Conservation (phyloP, 73 alveolate genomes). For the Blepharisma japonicum region DNA sequence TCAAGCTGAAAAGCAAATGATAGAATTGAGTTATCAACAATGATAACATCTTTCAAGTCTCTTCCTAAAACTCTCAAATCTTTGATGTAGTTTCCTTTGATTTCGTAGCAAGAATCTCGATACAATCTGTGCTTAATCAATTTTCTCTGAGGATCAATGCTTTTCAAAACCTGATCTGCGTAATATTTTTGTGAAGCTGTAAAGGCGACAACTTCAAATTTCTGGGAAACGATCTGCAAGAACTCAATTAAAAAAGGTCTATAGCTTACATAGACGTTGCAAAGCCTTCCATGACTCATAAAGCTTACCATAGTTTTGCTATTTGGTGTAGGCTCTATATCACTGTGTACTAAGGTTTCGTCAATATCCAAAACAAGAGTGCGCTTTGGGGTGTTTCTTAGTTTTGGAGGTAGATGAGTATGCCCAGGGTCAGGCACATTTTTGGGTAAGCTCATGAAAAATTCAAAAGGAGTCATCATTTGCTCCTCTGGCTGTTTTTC, state of each 20-base stretch:
- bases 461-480: no score
- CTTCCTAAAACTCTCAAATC: slow-evolving; percentile 58
- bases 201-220: slow-evolving; percentile 50
- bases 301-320: background rate
- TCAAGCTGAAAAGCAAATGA: slow-evolving; percentile 75
- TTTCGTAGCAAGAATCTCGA: slow-evolving; percentile 54
- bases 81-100: slow-evolving; percentile 46
- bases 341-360: background rate
- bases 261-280: background rate
- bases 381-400: background rate
- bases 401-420: background rate
- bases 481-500: no score
- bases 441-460: no score
- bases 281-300: background rate
- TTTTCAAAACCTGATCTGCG: slow-evolving; percentile 56
- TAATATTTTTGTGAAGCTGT: slow-evolving; percentile 58
- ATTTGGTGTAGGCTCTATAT: background rate
- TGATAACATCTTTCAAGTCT: slow-evolving; percentile 49
- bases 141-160: slow-evolving; percentile 36
- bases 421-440: no score
- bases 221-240: slow-evolving; percentile 12
- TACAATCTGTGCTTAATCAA: slow-evolving; percentile 37
- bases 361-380: background rate
- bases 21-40: slow-evolving; percentile 75
- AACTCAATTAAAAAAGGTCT: slow-evolving; percentile 46